These are phyloP conservation scores for Forsythia viridissima DNA, from an alignment of 257 asterid genomes.

Conservation along the genomic window DNA sequence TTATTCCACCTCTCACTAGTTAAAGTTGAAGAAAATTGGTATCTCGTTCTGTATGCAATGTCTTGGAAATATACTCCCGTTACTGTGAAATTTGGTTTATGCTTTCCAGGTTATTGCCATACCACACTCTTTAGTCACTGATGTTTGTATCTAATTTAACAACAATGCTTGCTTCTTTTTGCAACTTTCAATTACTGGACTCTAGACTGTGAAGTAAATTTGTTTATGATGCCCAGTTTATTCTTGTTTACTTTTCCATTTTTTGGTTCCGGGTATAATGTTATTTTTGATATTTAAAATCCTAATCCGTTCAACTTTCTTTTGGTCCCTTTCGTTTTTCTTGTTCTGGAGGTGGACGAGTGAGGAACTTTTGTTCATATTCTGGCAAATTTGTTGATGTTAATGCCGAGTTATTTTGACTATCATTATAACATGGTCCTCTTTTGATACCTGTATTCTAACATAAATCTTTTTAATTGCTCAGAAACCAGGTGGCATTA, in stretches of 20 bases:
- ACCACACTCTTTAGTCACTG: not conserved
- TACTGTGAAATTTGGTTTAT: not conserved
- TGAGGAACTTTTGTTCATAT: not conserved
- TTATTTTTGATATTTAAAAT: not conserved
- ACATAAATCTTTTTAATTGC: not conserved
- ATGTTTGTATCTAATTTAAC: not conserved
- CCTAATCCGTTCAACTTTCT: not conserved
- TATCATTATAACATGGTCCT: not conserved
- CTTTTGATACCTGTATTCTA: not conserved
- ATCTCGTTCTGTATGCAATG: not conserved
- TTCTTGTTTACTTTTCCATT: not conserved
- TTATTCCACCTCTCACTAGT: constrained; percentile 1
- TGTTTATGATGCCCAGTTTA: not conserved
- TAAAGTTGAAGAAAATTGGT: not conserved
- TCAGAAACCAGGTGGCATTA: constrained; percentile 63
- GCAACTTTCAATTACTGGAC: not conserved
- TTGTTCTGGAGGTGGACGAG: not conserved
- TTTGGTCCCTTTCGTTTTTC: not conserved
- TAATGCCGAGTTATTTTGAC: not conserved
- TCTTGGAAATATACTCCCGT: not conserved
- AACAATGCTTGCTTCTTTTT: not conserved
- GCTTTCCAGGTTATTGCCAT: not conserved
- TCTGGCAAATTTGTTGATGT: not conserved
- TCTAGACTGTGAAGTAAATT: not conserved
- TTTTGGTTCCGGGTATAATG: not conserved